These are phyloP conservation scores for Backusella parvicylindrica DNA, from an alignment of 192 early-diverging fungal genomes.

Conservation along the genomic window DNA sequence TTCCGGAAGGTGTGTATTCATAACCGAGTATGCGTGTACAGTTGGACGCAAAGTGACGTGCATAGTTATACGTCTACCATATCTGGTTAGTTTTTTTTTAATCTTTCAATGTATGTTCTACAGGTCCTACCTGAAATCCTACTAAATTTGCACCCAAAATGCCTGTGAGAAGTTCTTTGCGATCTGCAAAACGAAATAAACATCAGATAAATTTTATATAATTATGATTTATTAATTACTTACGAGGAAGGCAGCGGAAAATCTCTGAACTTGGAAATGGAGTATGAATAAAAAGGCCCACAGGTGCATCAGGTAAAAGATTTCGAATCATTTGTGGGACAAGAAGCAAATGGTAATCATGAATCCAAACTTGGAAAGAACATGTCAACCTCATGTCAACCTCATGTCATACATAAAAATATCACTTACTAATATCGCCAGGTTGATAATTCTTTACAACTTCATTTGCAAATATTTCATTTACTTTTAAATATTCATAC, in stretches of 20 bases:
- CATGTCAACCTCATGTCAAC: slow-evolving; percentile 16
- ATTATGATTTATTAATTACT: slow-evolving; percentile 9
- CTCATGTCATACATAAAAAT: neutral
- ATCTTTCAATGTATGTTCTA: neutral
- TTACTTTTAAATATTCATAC: slow-evolving; percentile 79
- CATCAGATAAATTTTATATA: neutral
- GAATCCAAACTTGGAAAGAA: slow-evolving; percentile 77
- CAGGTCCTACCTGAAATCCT: slow-evolving; percentile 74
- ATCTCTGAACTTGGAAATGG: slow-evolving; percentile 97
- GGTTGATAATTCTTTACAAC: slow-evolving; percentile 67
- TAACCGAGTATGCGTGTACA: slow-evolving; percentile 94
- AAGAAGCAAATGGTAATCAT: slow-evolving; percentile 95
- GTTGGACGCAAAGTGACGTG: slow-evolving; percentile 87
- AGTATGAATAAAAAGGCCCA: slow-evolving; percentile 95
- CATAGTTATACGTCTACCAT: slow-evolving; percentile 82
- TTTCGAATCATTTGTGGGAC: slow-evolving; percentile 86
- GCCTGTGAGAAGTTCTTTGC: slow-evolving; percentile 80
- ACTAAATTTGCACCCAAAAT: slow-evolving; percentile 91
- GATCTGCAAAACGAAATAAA: slow-evolving; percentile 36
- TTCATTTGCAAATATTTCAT: slow-evolving; percentile 72
- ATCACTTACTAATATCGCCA: slow-evolving; percentile 72
- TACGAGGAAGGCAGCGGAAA: slow-evolving; percentile 85
- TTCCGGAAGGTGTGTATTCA: slow-evolving; percentile 87
- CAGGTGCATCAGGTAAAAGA: slow-evolving; percentile 73
- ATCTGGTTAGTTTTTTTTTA: neutral